These are phyloP conservation scores for Leptosphaerulina australis DNA, from an alignment of 2,329 filamentous ascomycete species.

Conservation along the genomic window DNA sequence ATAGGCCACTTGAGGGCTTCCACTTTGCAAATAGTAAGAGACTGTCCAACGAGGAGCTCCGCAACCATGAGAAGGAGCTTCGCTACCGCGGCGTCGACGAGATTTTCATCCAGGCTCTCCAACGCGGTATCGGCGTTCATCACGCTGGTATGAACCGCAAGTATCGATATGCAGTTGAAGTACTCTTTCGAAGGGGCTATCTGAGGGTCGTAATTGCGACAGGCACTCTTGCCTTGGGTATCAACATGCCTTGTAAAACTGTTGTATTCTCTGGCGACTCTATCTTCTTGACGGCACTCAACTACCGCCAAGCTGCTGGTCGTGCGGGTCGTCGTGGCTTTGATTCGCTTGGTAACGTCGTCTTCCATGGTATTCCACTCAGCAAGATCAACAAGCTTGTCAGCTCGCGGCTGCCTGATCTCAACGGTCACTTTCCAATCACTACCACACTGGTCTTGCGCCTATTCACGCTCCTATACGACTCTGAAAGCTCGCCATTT, in stretches of 20 bases:
- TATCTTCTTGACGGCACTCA: conserved; percentile 73
- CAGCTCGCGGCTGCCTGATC: conserved; percentile 73
- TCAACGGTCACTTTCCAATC: conserved; percentile 79
- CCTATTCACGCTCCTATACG: conserved; percentile 69
- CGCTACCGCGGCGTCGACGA: conserved; percentile 57
- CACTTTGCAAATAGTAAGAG: conserved; percentile 70
- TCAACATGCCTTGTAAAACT: conserved; percentile 76
- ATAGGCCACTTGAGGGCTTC: conserved; percentile 66
- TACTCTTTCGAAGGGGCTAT: conserved; percentile 74
- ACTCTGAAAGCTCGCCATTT: conserved; percentile 67
- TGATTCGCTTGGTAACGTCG: conserved; percentile 79
- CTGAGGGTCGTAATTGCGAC: conserved; percentile 74
- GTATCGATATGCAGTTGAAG: conserved; percentile 75
- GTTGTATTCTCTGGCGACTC: conserved; percentile 78
- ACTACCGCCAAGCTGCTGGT: conserved; percentile 77
- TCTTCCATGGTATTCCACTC: conserved; percentile 70
- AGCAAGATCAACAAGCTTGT: conserved; percentile 71
- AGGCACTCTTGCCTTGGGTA: conserved; percentile 75
- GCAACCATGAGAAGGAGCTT: conserved; percentile 60
- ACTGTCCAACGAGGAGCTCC: conserved; percentile 63
- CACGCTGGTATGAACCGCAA: conserved; percentile 80
- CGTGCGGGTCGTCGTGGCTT: conserved; percentile 81
- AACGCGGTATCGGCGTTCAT: conserved; percentile 75
- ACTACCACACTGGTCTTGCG: conserved; percentile 75
- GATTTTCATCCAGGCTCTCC: conserved; percentile 65